phyloP scores from a whole-genome alignment of 1,284 basidiomycete species.

The Malassezia slooffiae region DNA sequence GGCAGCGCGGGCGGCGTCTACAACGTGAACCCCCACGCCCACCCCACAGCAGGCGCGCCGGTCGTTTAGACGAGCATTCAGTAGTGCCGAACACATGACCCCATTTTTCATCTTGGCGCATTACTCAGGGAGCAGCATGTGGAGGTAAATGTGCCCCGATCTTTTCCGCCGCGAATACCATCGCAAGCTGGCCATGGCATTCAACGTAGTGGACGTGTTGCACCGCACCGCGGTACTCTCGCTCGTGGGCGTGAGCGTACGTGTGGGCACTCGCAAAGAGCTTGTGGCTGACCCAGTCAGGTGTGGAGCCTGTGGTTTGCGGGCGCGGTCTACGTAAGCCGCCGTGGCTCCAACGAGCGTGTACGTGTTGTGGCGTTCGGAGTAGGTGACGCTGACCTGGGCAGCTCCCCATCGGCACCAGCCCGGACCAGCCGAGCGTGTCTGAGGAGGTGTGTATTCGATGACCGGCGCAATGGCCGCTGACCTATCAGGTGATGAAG shows the following conservation, averaged over 20 bases:
- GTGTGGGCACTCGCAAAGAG: neutral
- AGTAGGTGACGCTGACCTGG: neutral
- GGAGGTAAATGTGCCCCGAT: too few species aligned
- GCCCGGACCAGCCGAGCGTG: too few species aligned
- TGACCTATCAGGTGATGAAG: too few species aligned
- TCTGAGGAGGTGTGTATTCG: too few species aligned
- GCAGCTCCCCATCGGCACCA: too few species aligned
- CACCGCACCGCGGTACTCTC: conserved; percentile 9
- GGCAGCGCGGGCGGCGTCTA: conserved; percentile 1
- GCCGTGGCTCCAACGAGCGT: conserved; percentile 10
- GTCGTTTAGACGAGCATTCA: neutral
- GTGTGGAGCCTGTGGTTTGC: conserved; percentile 15
- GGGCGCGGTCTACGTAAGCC: conserved; percentile 14
- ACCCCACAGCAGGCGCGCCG: conserved; percentile 2
- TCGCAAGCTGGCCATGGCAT: conserved; percentile 1
- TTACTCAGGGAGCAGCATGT: too few species aligned
- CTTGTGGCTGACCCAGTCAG: neutral
- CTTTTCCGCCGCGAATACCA: too few species aligned
- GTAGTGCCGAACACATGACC: too few species aligned
- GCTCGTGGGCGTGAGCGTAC: conserved; percentile 6
- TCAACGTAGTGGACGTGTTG: conserved; percentile 10
- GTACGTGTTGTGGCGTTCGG: conserved; percentile 3
- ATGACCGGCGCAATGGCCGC: too few species aligned
- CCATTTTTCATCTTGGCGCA: too few species aligned
- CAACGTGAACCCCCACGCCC: neutral